phyloP scores from a whole-genome alignment of 345 rosid species.

The Salix purpurea region DNA sequence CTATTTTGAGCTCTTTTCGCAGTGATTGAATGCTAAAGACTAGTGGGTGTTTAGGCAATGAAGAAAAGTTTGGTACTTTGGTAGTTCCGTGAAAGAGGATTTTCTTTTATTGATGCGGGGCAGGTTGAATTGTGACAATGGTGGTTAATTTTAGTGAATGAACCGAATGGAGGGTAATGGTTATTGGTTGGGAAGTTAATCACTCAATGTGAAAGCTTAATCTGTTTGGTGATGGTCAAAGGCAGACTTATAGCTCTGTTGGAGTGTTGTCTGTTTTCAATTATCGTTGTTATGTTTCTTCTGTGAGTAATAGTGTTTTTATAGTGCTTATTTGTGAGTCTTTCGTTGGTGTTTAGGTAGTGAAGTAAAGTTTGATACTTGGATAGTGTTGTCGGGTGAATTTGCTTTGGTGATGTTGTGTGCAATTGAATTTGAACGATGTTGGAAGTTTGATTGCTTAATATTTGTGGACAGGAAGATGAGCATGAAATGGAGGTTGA shows the following conservation, averaged over 20 bases:
- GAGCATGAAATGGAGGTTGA: constrained; percentile 93
- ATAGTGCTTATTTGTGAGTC: background rate
- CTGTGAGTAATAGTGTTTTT: background rate
- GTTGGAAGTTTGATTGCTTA: background rate
- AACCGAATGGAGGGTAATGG: background rate
- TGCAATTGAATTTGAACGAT: background rate
- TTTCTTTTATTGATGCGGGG: background rate
- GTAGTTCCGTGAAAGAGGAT: background rate
- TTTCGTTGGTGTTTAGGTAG: background rate
- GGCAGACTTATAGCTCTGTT: background rate
- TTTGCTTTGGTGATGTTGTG: background rate
- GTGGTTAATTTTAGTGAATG: background rate
- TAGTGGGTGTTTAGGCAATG: background rate
- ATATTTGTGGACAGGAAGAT: constrained; percentile 40
- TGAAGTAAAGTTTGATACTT: background rate
- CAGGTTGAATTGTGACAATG: background rate
- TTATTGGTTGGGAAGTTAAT: background rate
- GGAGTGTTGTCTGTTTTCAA: background rate
- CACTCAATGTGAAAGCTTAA: background rate
- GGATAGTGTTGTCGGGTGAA: background rate
- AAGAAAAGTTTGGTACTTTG: background rate
- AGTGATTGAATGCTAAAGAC: background rate
- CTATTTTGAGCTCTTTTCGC: background rate
- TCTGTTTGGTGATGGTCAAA: background rate
- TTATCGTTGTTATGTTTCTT: background rate